These are phyloP conservation scores for Corchorus capsularis DNA, from an alignment of 345 rosid species.

Conservation along the genomic window DNA sequence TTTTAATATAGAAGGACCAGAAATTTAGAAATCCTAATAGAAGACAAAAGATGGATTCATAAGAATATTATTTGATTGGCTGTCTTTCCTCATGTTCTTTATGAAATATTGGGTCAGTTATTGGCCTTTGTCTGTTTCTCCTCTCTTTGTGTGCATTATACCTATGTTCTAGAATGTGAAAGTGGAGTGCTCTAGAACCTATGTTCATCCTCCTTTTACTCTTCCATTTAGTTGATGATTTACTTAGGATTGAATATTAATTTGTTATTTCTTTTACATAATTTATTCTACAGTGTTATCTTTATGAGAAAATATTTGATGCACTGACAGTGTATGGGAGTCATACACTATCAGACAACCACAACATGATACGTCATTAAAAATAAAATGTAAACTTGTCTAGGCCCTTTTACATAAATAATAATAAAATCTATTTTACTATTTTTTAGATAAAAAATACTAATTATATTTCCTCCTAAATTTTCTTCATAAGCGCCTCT, in stretches of 20 bases:
- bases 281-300: conserved; percentile 4
- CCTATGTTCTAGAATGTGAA: not conserved
- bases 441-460: too few species aligned
- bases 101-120: not conserved
- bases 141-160: not conserved
- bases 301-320: not conserved
- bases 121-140: not conserved
- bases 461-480: too few species aligned
- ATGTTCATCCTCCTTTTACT: not conserved
- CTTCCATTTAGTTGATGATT: not conserved
- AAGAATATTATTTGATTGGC: not conserved
- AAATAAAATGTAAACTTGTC: too few species aligned
- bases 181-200: not conserved
- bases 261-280: not conserved
- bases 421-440: too few species aligned
- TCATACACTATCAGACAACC: too few species aligned
- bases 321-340: too few species aligned
- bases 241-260: not conserved
- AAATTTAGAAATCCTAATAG: not conserved
- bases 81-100: not conserved
- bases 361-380: too few species aligned
- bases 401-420: too few species aligned
- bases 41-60: not conserved
- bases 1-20: not conserved
- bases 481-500: too few species aligned